Conservation (phyloP, 768 basidiomycete genomes). For the Hirschioporus abietinus region DNA sequence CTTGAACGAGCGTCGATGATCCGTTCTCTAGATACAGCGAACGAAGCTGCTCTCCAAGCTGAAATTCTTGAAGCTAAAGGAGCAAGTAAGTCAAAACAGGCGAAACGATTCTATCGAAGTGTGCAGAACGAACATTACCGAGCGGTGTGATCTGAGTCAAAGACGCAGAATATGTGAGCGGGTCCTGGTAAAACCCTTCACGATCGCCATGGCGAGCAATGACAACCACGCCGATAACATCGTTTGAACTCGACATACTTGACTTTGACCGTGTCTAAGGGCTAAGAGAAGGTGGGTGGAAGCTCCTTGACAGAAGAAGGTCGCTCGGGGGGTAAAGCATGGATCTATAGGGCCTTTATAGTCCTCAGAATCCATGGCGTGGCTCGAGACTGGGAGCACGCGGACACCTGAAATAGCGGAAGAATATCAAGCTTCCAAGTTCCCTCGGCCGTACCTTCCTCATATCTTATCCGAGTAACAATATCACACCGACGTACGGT, state of each 20-base stretch:
- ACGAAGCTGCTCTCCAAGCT: conserved; percentile 49
- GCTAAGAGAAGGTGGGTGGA: not conserved
- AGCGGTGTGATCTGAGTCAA: conserved; percentile 61
- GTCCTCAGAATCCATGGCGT: not conserved
- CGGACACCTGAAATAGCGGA: not conserved
- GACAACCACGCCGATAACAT: conserved; percentile 50
- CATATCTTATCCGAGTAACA: not conserved
- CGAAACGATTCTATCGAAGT: not conserved
- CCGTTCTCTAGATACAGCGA: conserved; percentile 47
- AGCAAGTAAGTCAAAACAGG: no score
- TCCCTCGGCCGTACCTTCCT: not conserved
- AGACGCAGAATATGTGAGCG: conserved; percentile 50
- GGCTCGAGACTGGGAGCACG: not conserved
- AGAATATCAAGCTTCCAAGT: not conserved
- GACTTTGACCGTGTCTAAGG: not conserved
- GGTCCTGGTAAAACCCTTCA: conserved; percentile 60
- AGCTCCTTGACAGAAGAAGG: not conserved
- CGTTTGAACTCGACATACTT: not conserved
- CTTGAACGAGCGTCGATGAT: conserved; percentile 48
- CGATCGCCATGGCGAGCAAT: conserved; percentile 58
- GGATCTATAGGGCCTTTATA: not conserved
- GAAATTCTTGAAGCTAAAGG: conserved; percentile 48
- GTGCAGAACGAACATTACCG: conserved; percentile 45
- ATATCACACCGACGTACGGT: not conserved
- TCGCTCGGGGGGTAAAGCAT: not conserved